Evolutionary conservation across 495 filamentous ascomycete species (phyloP).

Genomic region (Echria macrotheca): DNA sequence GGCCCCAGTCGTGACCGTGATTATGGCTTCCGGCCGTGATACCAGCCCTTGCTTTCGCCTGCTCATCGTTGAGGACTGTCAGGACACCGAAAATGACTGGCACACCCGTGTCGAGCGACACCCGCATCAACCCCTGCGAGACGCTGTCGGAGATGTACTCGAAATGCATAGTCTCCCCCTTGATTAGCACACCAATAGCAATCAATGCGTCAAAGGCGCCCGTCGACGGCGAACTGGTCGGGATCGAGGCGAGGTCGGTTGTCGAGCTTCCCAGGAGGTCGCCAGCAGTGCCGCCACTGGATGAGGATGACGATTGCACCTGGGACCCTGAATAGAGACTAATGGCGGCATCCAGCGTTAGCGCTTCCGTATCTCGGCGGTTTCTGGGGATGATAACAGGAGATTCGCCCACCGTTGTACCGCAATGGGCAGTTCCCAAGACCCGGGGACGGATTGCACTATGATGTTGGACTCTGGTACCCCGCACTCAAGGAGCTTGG

Average conservation of each 20-base stretch:
- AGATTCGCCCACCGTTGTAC: slow-evolving; percentile 77
- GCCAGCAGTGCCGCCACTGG: slow-evolving; percentile 61
- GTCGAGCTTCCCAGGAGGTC: slow-evolving; percentile 71
- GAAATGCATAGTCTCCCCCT: slow-evolving; percentile 98
- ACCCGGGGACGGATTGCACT: slow-evolving; percentile 82
- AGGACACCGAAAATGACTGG: slow-evolving; percentile 91
- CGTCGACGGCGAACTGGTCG: slow-evolving; percentile 29
- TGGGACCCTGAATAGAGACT: slow-evolving; percentile 85
- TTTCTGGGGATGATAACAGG: no score
- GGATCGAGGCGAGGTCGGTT: slow-evolving; percentile 49
- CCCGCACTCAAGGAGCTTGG: slow-evolving; percentile 54
- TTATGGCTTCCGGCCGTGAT: slow-evolving; percentile 62
- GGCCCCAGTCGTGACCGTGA: slow-evolving; percentile 87
- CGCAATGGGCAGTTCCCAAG: slow-evolving; percentile 87
- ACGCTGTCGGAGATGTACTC: slow-evolving; percentile 95
- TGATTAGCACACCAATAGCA: slow-evolving; percentile 93
- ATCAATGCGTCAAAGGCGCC: slow-evolving; percentile 87
- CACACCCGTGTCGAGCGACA: slow-evolving; percentile 80
- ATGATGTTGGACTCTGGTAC: slow-evolving; percentile 85
- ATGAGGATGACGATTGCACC: slow-evolving; percentile 64
- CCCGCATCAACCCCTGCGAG: slow-evolving; percentile 85
- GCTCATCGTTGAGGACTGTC: slow-evolving; percentile 82
- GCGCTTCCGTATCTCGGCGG: no score
- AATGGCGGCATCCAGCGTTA: not conserved
- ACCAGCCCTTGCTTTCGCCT: slow-evolving; percentile 82